Conservation (phyloP, 805 yeast genomes). For the Hanseniaspora singularis region DNA sequence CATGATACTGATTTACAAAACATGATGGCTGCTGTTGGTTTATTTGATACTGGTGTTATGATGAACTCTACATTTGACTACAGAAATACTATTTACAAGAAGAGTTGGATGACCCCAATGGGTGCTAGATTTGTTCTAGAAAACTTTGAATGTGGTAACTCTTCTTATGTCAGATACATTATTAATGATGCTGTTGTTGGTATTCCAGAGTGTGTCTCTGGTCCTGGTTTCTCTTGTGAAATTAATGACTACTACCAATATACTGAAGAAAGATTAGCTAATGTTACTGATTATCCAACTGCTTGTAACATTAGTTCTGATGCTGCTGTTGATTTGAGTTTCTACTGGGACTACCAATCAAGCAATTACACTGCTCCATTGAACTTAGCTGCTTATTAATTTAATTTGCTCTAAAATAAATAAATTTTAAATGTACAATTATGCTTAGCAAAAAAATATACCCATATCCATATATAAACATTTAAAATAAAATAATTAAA, state of each 20-base stretch:
- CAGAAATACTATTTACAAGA: slow-evolving; percentile 35
- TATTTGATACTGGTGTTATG: slow-evolving; percentile 30
- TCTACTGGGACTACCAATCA: slow-evolving; percentile 21
- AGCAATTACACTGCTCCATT: slow-evolving; percentile 20
- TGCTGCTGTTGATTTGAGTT: slow-evolving; percentile 21
- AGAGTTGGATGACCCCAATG: slow-evolving; percentile 43
- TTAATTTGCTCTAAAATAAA: background rate
- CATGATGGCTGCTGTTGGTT: slow-evolving; percentile 53
- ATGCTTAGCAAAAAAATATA: background rate
- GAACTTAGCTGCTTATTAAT: slow-evolving; percentile 6
- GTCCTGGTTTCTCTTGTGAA: slow-evolving; percentile 44
- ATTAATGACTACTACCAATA: slow-evolving; percentile 28
- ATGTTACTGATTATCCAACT: slow-evolving; percentile 23
- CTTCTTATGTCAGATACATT: slow-evolving; percentile 35
- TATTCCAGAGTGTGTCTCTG: slow-evolving; percentile 35
- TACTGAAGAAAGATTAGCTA: slow-evolving; percentile 26
- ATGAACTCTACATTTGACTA: slow-evolving; percentile 39
- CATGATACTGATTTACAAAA: slow-evolving; percentile 62
- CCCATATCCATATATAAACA: too few species aligned
- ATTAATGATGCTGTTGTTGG: slow-evolving; percentile 48
- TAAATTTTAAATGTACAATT: too few species aligned
- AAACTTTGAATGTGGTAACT: slow-evolving; percentile 34
- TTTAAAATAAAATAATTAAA: too few species aligned
- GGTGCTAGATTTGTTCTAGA: slow-evolving; percentile 45
- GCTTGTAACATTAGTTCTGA: slow-evolving; percentile 26